Evolutionary conservation across 164 flowering plant genomes (phyloP), one percentile per base, ranked within the genome.

Genomic region (Houttuynia cordata): DNA sequence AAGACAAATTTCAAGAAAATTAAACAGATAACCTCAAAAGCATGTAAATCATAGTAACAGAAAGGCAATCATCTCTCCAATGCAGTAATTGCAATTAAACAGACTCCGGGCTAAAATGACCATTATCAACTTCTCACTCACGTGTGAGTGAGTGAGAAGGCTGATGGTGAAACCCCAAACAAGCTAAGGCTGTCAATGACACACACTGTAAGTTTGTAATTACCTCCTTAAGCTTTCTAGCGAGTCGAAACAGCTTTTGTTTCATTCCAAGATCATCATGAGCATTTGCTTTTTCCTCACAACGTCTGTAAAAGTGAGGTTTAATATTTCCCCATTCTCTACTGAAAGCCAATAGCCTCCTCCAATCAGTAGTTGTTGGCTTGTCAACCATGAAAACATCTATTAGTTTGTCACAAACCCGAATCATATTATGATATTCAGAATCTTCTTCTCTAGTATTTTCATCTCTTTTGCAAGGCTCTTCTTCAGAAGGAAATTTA

Each of bases 381-480:
- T 86, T 91, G 71, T 94, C 97, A 59, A 94, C 91, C 96, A 91
- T 67, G 75, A 94, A 94, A 55, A 87, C 86, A 24, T 72, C 93
- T 66, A 94, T 91, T 37, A 94, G 71, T 66, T 88, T 88, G 67
- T 94, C 86, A 58, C 86, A 88, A 60, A 86, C 80, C 60, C 78
- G 75, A n/a, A 68, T 57, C 97, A 90, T 83, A 73, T 77, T 79
- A 9, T 47, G 22, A 8, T 75, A 78, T 54, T 72, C 85, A 49
- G 70, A 50, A 24, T 47, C 55, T n/a, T 63, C 70, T 53, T 66
- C 75, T 55, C 57, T 61, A 17, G 68, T 60, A 67, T 63, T 79
- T 58, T 24, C 64, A 68, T 58, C 34, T 56, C 54, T 59, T 42
- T 45, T 39, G 42, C 57, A 15, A 3, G 45, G 21, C 20, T 66